These are phyloP conservation scores for Microdochium bolleyi DNA, from an alignment of 2,329 filamentous ascomycete genomes.

Conservation along the genomic window DNA sequence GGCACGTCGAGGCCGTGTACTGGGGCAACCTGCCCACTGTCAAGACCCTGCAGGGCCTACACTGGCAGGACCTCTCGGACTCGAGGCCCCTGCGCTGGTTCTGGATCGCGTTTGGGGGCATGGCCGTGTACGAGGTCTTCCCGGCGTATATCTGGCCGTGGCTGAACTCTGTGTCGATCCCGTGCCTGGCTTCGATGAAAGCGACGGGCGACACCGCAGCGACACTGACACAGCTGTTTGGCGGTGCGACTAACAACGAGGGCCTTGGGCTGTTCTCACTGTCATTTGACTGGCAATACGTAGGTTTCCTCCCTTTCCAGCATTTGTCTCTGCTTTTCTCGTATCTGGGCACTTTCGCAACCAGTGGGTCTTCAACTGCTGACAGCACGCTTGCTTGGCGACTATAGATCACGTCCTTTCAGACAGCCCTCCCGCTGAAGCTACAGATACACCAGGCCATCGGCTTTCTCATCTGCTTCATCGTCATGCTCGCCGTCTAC, in stretches of 20 bases:
- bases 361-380: too few relatives aligned
- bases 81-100: slow-evolving; percentile 43
- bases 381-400: too few relatives aligned
- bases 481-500: slow-evolving; percentile 42
- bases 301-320: slow-evolving; percentile 20
- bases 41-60: slow-evolving; percentile 44
- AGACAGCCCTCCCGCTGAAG: slow-evolving; percentile 42
- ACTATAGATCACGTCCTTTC: slow-evolving; percentile 45
- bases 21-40: slow-evolving; percentile 45
- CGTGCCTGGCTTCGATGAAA: slow-evolving; percentile 44
- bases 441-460: slow-evolving; percentile 36
- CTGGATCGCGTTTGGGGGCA: slow-evolving; percentile 39
- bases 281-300: slow-evolving; percentile 48
- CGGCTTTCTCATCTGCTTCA: slow-evolving; percentile 39
- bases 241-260: slow-evolving; percentile 42
- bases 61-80: slow-evolving; percentile 41
- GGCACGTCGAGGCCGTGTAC: slow-evolving; percentile 48
- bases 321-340: neutral
- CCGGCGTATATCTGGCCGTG: slow-evolving; percentile 48
- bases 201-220: slow-evolving; percentile 35
- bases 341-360: too few relatives aligned
- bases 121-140: slow-evolving; percentile 43
- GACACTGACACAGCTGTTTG: slow-evolving; percentile 39
- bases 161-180: slow-evolving; percentile 46
- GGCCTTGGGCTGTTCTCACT: slow-evolving; percentile 40